Conservation (phyloP, 495 filamentous ascomycete species). For the Talaromyces liani region DNA sequence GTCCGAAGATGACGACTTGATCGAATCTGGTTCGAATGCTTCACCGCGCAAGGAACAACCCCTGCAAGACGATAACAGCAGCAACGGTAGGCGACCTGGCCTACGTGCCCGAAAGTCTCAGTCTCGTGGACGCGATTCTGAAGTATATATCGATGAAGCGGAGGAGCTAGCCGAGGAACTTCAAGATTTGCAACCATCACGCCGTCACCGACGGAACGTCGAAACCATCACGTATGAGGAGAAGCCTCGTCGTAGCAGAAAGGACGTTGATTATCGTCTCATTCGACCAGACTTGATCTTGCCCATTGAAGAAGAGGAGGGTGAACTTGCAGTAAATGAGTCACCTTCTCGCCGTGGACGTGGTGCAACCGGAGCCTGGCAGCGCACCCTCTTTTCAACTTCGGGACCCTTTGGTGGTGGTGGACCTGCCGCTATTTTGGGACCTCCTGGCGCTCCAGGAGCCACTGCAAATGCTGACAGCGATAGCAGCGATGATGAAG, state of each 20-base stretch:
- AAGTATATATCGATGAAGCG: slow-evolving; percentile 40
- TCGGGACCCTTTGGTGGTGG: slow-evolving; percentile 88
- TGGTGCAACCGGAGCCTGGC: slow-evolving; percentile 48
- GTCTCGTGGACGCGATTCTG: slow-evolving; percentile 46
- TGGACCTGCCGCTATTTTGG: slow-evolving; percentile 63
- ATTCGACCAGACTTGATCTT: slow-evolving; percentile 63
- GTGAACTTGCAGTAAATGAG: slow-evolving; percentile 49
- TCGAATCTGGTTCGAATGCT: slow-evolving; percentile 38
- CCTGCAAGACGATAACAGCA: slow-evolving; percentile 42
- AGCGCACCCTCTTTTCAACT: slow-evolving; percentile 74
- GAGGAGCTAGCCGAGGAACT: slow-evolving; percentile 79
- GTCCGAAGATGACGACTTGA: slow-evolving; percentile 50
- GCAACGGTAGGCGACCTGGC: slow-evolving; percentile 41
- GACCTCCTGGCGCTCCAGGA: slow-evolving; percentile 64
- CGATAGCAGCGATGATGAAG: slow-evolving; percentile 94
- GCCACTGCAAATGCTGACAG: slow-evolving; percentile 78
- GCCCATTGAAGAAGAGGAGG: slow-evolving; percentile 57
- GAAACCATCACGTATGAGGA: slow-evolving; percentile 53
- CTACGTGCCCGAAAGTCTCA: slow-evolving; percentile 41
- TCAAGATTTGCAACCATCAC: slow-evolving; percentile 53
- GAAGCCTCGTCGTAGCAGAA: slow-evolving; percentile 46
- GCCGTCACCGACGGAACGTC: slow-evolving; percentile 43
- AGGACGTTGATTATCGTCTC: slow-evolving; percentile 66
- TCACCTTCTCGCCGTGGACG: slow-evolving; percentile 63
- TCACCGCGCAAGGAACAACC: slow-evolving; percentile 38